These are phyloP conservation scores for Alternaria longipes DNA, from an alignment of 2,329 filamentous ascomycete genomes.

Conservation along the genomic window DNA sequence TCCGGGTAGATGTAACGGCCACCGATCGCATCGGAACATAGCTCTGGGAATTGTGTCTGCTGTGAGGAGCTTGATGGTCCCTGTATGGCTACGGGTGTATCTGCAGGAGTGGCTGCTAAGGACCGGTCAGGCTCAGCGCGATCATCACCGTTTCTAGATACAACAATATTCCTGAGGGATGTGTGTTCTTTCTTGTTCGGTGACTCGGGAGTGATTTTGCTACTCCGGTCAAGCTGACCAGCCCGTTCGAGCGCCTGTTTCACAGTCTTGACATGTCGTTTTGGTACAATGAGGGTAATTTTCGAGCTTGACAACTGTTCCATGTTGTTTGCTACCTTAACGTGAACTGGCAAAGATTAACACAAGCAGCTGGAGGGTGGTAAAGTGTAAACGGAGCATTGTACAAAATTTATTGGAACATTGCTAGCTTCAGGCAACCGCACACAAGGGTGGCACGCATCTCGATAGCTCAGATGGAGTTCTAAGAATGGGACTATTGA, in stretches of 20 bases:
- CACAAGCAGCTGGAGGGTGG: not conserved
- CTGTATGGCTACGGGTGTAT: not conserved
- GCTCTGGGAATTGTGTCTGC: not conserved
- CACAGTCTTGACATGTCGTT: conserved; percentile 49
- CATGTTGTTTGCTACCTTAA: not conserved
- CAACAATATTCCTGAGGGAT: accelerated
- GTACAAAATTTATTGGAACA: not conserved
- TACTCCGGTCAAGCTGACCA: conserved; percentile 37
- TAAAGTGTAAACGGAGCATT: not conserved
- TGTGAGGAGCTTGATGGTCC: not conserved
- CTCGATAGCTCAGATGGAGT: not conserved
- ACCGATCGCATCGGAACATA: not conserved
- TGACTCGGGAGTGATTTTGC: conserved; percentile 39
- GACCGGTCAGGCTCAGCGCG: too few relatives aligned
- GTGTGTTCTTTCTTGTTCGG: accelerated
- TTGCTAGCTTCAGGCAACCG: conserved; percentile 10
- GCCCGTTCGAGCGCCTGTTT: conserved; percentile 50
- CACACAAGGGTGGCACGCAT: not conserved
- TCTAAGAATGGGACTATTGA: not conserved
- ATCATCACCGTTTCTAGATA: not conserved
- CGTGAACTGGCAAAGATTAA: not conserved
- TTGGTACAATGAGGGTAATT: conserved; percentile 41
- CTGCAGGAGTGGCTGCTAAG: not conserved
- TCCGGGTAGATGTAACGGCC: not conserved
- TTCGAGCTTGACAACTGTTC: not conserved